A percentile compares a stretch with the other conserved stretches of the same genome.
phyloP scores from a whole-genome alignment of 2,329 filamentous ascomycete species.

The Neurospora sp. region DNA sequence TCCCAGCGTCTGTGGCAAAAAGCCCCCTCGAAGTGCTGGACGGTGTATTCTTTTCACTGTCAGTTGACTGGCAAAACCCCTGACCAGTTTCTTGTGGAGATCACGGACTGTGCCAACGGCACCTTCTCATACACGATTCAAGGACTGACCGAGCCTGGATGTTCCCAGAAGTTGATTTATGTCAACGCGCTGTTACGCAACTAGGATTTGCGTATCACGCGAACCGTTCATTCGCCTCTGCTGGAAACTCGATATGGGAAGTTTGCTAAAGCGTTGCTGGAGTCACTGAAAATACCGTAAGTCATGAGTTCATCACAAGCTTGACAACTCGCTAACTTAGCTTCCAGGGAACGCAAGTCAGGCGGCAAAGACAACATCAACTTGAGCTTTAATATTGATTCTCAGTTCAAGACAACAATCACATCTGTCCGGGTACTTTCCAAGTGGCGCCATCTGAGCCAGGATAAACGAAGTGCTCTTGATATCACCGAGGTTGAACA shows the following conservation, averaged over 20 bases:
- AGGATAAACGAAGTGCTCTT: constrained; percentile 6
- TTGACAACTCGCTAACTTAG: background rate
- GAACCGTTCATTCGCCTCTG: constrained; percentile 2
- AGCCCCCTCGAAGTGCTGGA: constrained; percentile 6
- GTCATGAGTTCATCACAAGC: constrained; percentile 1
- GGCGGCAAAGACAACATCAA: background rate
- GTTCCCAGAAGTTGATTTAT: constrained; percentile 11
- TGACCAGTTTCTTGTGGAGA: constrained; percentile 11
- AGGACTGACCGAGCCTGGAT: background rate
- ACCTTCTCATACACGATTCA: constrained; percentile 18
- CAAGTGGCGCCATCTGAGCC: constrained; percentile 12
- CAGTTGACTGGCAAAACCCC: background rate
- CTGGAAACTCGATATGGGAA: constrained; percentile 14
- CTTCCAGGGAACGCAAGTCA: background rate
- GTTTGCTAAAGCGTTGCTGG: constrained; percentile 19
- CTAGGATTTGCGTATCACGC: constrained; percentile 22
- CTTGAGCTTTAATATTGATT: constrained; percentile 5
- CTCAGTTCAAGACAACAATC: background rate
- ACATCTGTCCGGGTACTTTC: constrained; percentile 11
- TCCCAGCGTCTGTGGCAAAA: constrained; percentile 12
- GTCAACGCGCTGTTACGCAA: constrained; percentile 23
- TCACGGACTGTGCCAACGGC: constrained; percentile 6
- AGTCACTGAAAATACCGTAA: constrained; percentile 17
- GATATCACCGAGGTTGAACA: constrained; percentile 16
- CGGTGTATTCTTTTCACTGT: constrained; percentile 13